These are phyloP conservation scores for Lathyrus sativus DNA, from an alignment of 306 rosid species.

Conservation along the genomic window DNA sequence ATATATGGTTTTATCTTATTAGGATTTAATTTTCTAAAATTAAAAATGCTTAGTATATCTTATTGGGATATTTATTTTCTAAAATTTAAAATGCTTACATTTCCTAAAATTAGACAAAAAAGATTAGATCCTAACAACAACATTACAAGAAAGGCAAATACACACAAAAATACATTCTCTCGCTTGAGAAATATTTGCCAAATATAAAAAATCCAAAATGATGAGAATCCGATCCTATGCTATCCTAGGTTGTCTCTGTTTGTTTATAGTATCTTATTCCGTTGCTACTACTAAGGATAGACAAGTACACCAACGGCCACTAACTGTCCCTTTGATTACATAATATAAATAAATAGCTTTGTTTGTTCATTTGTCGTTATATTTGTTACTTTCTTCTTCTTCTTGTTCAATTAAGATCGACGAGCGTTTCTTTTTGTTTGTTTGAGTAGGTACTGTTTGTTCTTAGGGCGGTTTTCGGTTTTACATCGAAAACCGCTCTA, in stretches of 20 bases:
- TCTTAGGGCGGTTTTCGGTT: constrained; percentile 57
- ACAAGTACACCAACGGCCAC: constrained; percentile 17
- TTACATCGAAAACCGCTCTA: constrained; percentile 52
- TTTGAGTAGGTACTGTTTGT: background rate
- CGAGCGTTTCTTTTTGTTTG: constrained; percentile 13
- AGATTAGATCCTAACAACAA: background rate
- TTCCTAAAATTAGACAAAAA: background rate
- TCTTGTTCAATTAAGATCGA: constrained; percentile 1
- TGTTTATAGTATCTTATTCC: constrained; percentile 2
- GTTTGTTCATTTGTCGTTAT: background rate
- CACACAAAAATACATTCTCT: background rate
- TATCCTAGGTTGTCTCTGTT: background rate
- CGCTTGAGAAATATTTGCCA: background rate
- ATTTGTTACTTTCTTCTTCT: background rate
- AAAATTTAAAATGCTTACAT: background rate
- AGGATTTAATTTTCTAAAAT: too few relatives aligned
- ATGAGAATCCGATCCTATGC: background rate
- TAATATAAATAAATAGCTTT: background rate
- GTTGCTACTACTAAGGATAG: background rate
- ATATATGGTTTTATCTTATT: too few relatives aligned
- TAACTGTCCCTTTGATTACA: background rate
- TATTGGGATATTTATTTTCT: background rate
- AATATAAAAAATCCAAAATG: background rate
- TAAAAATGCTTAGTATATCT: background rate
- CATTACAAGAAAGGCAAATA: background rate